Evolutionary conservation across 495 filamentous ascomycete genomes (phyloP), one percentile per base, ranked within the genome.

Genomic region (Talaromyces liani): DNA sequence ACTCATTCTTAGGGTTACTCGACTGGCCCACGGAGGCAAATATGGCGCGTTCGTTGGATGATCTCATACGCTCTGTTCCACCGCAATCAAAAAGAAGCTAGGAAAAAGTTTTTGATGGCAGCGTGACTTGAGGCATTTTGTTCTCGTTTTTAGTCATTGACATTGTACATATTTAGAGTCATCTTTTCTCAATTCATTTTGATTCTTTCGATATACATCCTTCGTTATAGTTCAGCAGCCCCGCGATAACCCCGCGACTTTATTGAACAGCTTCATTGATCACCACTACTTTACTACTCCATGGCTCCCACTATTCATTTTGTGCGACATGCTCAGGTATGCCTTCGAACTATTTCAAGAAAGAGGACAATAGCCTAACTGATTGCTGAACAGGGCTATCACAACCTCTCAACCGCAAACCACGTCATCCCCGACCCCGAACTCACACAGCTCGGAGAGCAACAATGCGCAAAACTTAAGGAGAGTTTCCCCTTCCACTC

Each of bases 331-430:
- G 81, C 80, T 58, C 81, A 83, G 71, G 80, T 81, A 73, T 53
- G 70, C 67, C 25, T 12, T 14, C 24, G 4, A 36, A 8, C 33
- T 36, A 10, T 12, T 58, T 63, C 24, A 53, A 34, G 33, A 29
- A 16, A 24, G 22, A 8, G 49, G 3, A 54, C 7, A n/a, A 24
- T 24, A 24, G 20, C n/a, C 53, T 29, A 6, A 56, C 10, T 2
- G 0, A 27, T 10, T 29, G 27, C 9, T 56, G 4, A 25, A 29
- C 81, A 95, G 80, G 92, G 91, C 73, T 79, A 84, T 69, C 93
- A 97, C 80, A 97, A 98, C 77, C 84, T 96, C 69, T 78, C 67
- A 63, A 68, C 70, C n/a, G 84, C 77, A 49, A 92, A 92, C 78
- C 87, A 95, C 69, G 71, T 76, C 63, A 78, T 96, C 53, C 86